Conservation (phyloP, 108 stramenopile genomes). For the Parietichytrium sp. region DNA sequence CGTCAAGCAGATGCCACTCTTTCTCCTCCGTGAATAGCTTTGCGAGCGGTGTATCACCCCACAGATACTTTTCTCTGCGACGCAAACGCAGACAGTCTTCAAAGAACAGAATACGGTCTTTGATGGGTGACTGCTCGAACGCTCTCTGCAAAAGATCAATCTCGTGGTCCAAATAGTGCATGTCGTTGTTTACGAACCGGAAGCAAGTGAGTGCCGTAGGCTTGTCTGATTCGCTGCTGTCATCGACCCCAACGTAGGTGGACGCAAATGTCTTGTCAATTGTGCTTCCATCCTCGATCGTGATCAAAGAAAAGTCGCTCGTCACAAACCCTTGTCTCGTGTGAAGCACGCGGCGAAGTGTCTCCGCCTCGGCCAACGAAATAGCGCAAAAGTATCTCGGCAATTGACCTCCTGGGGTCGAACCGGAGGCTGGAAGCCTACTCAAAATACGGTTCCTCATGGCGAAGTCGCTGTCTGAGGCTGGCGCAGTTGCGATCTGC, state of each 20-base stretch:
- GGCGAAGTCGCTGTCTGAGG: not conserved
- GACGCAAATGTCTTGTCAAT: not conserved
- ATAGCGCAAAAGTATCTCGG: not conserved
- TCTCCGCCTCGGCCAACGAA: constrained; percentile 39
- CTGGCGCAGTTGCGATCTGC: not conserved
- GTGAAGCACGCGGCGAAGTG: constrained; percentile 40
- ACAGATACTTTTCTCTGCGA: constrained; percentile 31
- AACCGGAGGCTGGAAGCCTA: not conserved
- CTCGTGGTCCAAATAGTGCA: constrained; percentile 6
- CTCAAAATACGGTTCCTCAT: not conserved
- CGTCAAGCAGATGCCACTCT: constrained; percentile 29
- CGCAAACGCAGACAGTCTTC: not conserved
- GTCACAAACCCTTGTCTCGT: not conserved
- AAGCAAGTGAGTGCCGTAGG: not conserved
- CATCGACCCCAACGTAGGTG: not conserved
- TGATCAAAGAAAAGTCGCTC: constrained; percentile 2
- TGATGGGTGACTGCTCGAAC: not conserved
- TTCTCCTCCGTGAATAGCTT: constrained; percentile 9
- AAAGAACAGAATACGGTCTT: not conserved
- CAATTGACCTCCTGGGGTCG: not conserved
- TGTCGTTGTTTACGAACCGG: constrained; percentile 7
- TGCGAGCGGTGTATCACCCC: constrained; percentile 23
- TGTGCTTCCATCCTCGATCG: constrained; percentile 14
- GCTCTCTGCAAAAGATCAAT: not conserved
- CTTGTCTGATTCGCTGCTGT: not conserved